A percentile compares a stretch with the other conserved stretches of the same genome.
These are phyloP conservation scores for Trichoderma sp. DNA, from an alignment of 2,329 filamentous ascomycete species.

Conservation along the genomic window DNA sequence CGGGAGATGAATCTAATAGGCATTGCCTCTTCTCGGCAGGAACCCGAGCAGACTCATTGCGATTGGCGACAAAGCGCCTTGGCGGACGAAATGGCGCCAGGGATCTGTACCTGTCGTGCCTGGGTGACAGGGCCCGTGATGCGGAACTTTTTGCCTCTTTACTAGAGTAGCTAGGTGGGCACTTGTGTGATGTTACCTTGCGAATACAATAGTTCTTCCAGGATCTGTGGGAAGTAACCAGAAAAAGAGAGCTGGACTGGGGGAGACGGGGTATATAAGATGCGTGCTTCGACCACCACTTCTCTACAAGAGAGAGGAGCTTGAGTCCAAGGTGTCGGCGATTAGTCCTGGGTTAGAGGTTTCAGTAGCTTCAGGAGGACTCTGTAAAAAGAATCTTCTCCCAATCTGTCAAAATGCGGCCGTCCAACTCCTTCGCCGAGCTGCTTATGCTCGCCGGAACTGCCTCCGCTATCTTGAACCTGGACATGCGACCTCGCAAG, in stretches of 20 bases:
- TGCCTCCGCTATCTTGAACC: neutral
- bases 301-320: neutral
- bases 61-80: neutral
- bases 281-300: neutral
- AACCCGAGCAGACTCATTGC: neutral
- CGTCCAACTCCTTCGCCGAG: neutral
- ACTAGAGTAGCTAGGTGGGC: conserved; percentile 1
- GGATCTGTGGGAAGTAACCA: neutral
- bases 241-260: neutral
- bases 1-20: conserved; percentile 4
- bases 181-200: conserved; percentile 10
- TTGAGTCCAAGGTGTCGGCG: neutral
- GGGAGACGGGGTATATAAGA: neutral
- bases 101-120: neutral
- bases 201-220: conserved; percentile 2
- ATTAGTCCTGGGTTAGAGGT: neutral
- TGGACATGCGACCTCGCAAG: neutral
- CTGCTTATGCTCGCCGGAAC: conserved; percentile 10
- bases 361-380: neutral
- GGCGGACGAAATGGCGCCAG: neutral
- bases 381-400: neutral
- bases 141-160: neutral
- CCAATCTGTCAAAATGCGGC: conserved; percentile 6
- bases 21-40: neutral
- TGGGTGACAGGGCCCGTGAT: neutral